Conservation (phyloP, 2,329 filamentous ascomycete species). For the Fonsecaea nubica region DNA sequence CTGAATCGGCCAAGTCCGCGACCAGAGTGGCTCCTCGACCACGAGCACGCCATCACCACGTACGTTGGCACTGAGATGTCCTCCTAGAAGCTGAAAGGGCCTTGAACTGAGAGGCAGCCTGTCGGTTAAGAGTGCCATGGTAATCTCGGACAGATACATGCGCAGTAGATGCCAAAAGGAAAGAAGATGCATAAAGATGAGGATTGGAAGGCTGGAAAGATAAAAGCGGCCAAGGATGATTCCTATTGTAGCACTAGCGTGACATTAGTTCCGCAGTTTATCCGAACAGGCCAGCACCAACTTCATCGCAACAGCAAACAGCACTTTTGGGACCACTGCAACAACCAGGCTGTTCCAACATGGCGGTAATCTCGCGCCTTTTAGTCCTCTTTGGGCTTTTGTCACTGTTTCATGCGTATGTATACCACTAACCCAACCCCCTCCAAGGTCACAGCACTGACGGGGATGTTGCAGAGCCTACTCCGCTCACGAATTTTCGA, state of each 20-base stretch:
- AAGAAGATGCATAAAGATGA: background rate
- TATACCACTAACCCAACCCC: conserved; percentile 25
- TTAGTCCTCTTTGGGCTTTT: conserved; percentile 77
- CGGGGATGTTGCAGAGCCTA: conserved; percentile 72
- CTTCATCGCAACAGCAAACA: background rate
- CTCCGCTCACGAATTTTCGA: conserved; percentile 90
- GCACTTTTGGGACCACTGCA: background rate
- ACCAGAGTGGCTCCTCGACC: background rate
- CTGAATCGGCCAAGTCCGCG: conserved; percentile 10
- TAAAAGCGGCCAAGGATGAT: background rate
- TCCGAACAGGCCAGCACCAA: background rate
- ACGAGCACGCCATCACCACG: conserved; percentile 11
- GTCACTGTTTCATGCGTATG: conserved; percentile 86
- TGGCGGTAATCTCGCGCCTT: conserved; percentile 74
- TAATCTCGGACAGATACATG: background rate
- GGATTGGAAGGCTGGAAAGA: background rate
- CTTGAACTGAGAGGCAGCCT: background rate
- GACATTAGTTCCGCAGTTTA: background rate
- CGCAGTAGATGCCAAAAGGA: background rate
- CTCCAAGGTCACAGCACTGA: conserved; percentile 2
- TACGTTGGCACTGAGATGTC: background rate
- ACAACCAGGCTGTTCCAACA: conserved; percentile 47
- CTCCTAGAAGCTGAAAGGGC: background rate
- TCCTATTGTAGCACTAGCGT: background rate
- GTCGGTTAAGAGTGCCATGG: background rate